Evolutionary conservation across 2,329 filamentous ascomycete species (phyloP).

Genomic region (Diaporthe sp.): DNA sequence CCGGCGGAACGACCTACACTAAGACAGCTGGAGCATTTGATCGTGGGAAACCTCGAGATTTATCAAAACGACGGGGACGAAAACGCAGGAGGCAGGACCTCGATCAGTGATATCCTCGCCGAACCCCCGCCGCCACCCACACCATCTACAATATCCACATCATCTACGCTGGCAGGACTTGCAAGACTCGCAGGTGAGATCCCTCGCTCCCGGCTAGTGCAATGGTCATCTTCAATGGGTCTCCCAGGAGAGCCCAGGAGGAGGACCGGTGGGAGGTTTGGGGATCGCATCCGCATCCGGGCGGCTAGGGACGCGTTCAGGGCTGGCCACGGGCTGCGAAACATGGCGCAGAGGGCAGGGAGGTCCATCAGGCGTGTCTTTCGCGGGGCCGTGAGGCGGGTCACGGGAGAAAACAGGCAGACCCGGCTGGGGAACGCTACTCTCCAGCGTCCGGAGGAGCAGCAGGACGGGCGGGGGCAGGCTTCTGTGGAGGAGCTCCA

Average conservation of each 20-base stretch:
- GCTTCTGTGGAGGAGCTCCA: background rate
- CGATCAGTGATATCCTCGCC: background rate
- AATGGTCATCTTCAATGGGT: background rate
- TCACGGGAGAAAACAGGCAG: background rate
- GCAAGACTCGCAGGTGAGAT: background rate
- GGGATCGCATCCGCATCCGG: background rate
- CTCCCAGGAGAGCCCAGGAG: too few species aligned
- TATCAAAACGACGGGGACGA: background rate
- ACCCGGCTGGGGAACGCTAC: background rate
- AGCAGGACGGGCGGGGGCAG: background rate
- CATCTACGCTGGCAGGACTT: background rate
- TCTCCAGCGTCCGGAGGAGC: background rate
- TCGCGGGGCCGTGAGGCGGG: background rate
- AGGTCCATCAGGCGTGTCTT: background rate
- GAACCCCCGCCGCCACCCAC: background rate
- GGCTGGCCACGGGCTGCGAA: background rate
- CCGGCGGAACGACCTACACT: background rate
- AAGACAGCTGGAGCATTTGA: background rate
- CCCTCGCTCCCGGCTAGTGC: too few species aligned
- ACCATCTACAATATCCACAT: background rate
- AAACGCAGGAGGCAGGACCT: background rate
- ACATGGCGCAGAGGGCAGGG: background rate
- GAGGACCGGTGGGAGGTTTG: background rate
- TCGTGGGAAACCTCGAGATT: background rate
- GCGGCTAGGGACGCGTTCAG: background rate